These are phyloP conservation scores for Emergomyces africanus DNA, from an alignment of 2,329 filamentous ascomycete species.

Conservation along the genomic window DNA sequence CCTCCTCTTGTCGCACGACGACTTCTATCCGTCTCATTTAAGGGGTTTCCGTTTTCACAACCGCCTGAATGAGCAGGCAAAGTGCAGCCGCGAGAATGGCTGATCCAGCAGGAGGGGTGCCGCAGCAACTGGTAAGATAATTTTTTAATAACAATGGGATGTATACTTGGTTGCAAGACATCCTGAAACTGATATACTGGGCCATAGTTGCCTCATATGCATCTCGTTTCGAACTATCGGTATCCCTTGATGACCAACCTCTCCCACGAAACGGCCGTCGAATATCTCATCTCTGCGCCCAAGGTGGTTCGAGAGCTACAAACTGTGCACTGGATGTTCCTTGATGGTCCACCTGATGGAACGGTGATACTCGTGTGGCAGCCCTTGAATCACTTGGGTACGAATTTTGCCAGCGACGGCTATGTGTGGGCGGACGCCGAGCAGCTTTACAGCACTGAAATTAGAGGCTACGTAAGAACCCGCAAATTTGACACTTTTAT, in stretches of 20 bases:
- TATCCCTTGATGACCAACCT: slow-evolving; percentile 64
- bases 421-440: slow-evolving; percentile 83
- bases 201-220: slow-evolving; percentile 67
- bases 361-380: slow-evolving; percentile 83
- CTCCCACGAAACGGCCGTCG: slow-evolving; percentile 62
- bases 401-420: slow-evolving; percentile 77
- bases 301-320: slow-evolving; percentile 73
- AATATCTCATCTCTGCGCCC: slow-evolving; percentile 72
- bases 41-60: background rate
- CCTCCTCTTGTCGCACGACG: background rate
- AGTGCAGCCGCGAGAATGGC: slow-evolving; percentile 18
- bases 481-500: slow-evolving; percentile 6
- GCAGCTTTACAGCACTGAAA: slow-evolving; percentile 60
- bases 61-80: slow-evolving; percentile 9
- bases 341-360: slow-evolving; percentile 70
- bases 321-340: slow-evolving; percentile 86
- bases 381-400: slow-evolving; percentile 55
- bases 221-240: slow-evolving; percentile 71
- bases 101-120: slow-evolving; percentile 38
- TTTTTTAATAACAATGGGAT: background rate
- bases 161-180: background rate
- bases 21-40: background rate
- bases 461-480: slow-evolving; percentile 49
- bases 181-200: slow-evolving; percentile 5
- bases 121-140: slow-evolving; percentile 29